Conservation (phyloP, 2,329 filamentous ascomycete genomes). For the Fusarium equiseti region DNA sequence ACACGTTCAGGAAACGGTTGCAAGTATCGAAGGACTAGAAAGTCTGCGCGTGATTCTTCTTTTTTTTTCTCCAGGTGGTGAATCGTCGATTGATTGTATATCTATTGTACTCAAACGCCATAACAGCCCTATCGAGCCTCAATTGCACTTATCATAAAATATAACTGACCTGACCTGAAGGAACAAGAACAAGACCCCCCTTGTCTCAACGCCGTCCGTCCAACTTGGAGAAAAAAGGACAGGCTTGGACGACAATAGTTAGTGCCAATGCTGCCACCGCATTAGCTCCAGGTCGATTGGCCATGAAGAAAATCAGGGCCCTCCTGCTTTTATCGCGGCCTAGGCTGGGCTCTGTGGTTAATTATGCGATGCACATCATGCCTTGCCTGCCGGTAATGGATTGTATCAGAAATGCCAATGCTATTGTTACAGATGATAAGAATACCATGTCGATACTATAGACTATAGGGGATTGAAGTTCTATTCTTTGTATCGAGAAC, state of each 20-base stretch:
- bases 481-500: not conserved
- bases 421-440: not conserved
- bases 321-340: not conserved
- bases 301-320: constrained; percentile 29
- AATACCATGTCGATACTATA: not conserved
- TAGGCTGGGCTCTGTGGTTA: not conserved
- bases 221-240: not conserved
- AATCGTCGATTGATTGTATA: not conserved
- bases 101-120: not conserved
- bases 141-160: not conserved
- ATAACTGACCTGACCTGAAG: not conserved
- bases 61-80: not conserved
- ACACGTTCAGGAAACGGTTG: constrained; percentile 7
- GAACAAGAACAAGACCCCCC: not conserved
- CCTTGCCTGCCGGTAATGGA: not conserved
- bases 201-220: constrained; percentile 36
- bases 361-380: not conserved
- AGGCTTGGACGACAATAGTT: not conserved
- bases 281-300: constrained; percentile 41
- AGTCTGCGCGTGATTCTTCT: constrained; percentile 8
- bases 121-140: not conserved
- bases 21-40: constrained; percentile 1
- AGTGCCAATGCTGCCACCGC: constrained; percentile 36
- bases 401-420: not conserved
- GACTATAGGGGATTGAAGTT: not conserved